These are phyloP conservation scores for Phytophthora uliginosa DNA, from an alignment of 352 stramenopile species.

Conservation along the genomic window DNA sequence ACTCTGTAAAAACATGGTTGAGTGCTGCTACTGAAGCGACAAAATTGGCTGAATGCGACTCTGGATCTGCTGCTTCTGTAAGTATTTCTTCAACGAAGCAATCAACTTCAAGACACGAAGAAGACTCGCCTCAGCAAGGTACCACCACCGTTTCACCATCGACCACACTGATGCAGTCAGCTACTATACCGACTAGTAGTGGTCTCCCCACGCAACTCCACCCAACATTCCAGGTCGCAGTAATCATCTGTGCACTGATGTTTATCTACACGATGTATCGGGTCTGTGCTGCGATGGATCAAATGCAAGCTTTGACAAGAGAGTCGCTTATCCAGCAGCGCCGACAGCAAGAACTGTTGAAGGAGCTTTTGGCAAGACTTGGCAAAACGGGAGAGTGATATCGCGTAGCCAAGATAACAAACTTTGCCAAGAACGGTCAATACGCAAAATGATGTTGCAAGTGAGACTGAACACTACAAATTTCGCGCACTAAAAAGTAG, in stretches of 20 bases:
- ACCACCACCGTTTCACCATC: background rate
- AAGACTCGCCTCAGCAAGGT: background rate
- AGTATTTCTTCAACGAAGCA: conserved; percentile 1
- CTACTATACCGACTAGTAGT: background rate
- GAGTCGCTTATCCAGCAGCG: conserved; percentile 68
- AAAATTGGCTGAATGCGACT: conserved; percentile 8
- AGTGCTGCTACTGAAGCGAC: conserved; percentile 50
- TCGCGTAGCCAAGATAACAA: background rate
- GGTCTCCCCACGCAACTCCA: conserved; percentile 19
- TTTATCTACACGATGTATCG: conserved; percentile 82
- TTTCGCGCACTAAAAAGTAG: background rate
- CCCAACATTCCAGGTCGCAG: conserved; percentile 48
- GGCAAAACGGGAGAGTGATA: conserved; percentile 18
- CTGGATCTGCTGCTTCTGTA: background rate
- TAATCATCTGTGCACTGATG: conserved; percentile 64
- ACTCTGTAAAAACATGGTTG: conserved; percentile 60
- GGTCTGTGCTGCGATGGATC: conserved; percentile 59
- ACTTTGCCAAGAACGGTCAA: background rate
- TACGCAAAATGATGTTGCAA: background rate
- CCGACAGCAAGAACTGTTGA: conserved; percentile 75
- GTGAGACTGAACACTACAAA: background rate
- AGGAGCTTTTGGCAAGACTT: conserved; percentile 63
- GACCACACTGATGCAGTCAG: background rate
- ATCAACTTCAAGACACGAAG: background rate
- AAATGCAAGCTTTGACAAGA: conserved; percentile 69